Base-by-base conservation (phyloP, 305 asterid species). In the Solanum chacoense region DNA sequence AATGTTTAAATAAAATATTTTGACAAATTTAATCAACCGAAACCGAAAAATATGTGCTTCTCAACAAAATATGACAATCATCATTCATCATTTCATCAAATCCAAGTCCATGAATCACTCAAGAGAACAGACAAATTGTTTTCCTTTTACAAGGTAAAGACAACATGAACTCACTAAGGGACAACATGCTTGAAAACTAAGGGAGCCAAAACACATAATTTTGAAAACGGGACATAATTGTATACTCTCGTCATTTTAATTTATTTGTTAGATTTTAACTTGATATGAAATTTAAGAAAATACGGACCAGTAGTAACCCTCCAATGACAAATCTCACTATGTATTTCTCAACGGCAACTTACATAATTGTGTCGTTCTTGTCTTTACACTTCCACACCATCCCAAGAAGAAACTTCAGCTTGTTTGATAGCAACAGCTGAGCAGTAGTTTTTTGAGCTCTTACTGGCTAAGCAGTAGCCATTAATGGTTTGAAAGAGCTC, bases 221-320 rank as follows among this genome's bases (percentile, higher is more conserved):
- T 81, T 45, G 40, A 45, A 29, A 42, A 81, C 29, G 72, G 18
- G 29, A 81, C 38, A 81, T 45, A 9, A 45, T 45, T 16, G 55
- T 50, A 69, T 69, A 10, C 1, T 9, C 3, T n/a, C 0, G 1
- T 9, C 0, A 0, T n/a, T 63, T 63, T 0, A n/a, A 63, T 63
- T 63, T n/a, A 4, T 63, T 0, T n/a, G 0, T 63, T 0, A 0
- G 2, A 0, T 63, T 22, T 63, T 0, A 4, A 63, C 0, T 63
- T 63, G 13, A 63, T 1, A n/a, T 4, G 0, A 63, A 63, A 63
- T 63, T 63, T 63, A n/a, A 59, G 71, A 8, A 26, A 11, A 0
- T 24, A 12, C 1, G 0, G 3, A 38, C 0, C 0, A 80, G 2
- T 14, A 3, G 11, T 28, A 4, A 42, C 20, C 18, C 29, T 50